Evolutionary conservation across 2,329 filamentous ascomycete genomes (phyloP), one percentile per base, ranked within the genome.

Genomic region (Aspergillus uvarum): DNA sequence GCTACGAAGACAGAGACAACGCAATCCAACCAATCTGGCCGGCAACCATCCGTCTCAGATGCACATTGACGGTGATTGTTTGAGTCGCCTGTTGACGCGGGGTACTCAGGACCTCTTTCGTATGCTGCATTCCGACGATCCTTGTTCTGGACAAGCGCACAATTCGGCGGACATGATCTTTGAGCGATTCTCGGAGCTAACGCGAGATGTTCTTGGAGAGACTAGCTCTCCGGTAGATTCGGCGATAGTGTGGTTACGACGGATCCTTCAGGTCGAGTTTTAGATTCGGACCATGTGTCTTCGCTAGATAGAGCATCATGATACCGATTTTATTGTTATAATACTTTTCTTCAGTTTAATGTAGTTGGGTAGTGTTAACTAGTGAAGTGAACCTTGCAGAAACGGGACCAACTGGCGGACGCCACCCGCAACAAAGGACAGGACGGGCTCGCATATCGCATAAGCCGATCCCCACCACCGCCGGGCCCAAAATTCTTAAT

Each of bases 41-140:
- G 62, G 68, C 5, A 72, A 75, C 10, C 78, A 78, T 2, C 79
- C 80, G 42, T 68, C 75, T 24, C 79, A 79, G 60, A 85, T 86
- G 82, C 88, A 91, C 58, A 79, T 92, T 3, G 81, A 91, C 62
- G 89, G 89, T 0, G 87, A 91, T 65, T 77, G 90, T 38, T 72
- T 92, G 47, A 76, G 79, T 60, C 79, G 82, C 6, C 83, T 87
- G 60, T 65, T 87, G 11, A 76, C 82, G 19, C 76, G 71, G 19
- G 77, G 78, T 32, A 73, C 68, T 0, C 59, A 62, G 2, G 67
- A 70, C 58, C 66, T 79, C 38, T 65, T 69, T 42, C 47, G 65
- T 2, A 63, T 78, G 63, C 67, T 80, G 32, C 59, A 59, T 19
- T 61, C 62, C 14, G 63, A 68, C 7, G 65, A 69, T 47, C 56